These are phyloP conservation scores for Xerophyta viscosa DNA, from an alignment of 106 monocot species.

Conservation along the genomic window DNA sequence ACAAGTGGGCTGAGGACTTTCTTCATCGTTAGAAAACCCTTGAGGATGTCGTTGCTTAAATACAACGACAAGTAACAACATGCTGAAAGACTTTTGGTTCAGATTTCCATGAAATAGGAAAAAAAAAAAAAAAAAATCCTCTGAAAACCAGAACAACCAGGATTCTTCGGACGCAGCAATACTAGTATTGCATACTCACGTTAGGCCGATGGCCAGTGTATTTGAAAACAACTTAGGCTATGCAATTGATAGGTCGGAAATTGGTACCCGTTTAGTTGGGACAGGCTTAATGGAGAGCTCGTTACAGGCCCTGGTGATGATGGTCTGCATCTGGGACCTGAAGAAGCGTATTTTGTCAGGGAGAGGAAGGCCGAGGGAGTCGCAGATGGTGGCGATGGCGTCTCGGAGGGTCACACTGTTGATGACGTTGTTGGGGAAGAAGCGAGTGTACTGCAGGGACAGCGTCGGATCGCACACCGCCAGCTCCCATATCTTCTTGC, in stretches of 20 bases:
- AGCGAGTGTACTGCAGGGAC: slow-evolving; percentile 85
- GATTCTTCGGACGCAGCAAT: too few relatives aligned
- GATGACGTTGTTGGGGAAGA: slow-evolving; percentile 92
- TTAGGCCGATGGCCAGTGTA: slow-evolving; percentile 9
- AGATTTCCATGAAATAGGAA: too few relatives aligned
- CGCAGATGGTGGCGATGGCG: slow-evolving; percentile 51
- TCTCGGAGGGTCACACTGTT: slow-evolving; percentile 90
- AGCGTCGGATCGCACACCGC: slow-evolving; percentile 80
- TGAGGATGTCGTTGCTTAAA: too few relatives aligned
- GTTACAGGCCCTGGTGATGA: slow-evolving; percentile 79
- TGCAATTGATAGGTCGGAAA: not conserved
- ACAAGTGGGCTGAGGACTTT: too few relatives aligned
- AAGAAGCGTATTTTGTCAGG: slow-evolving; percentile 89
- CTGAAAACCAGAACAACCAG: too few relatives aligned
- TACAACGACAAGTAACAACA: too few relatives aligned
- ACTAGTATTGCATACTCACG: too few relatives aligned
- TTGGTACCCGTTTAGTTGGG: slow-evolving; percentile 72
- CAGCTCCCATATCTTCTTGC: slow-evolving; percentile 95
- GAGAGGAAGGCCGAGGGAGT: slow-evolving; percentile 47
- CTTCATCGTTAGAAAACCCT: too few relatives aligned
- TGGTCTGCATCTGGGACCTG: slow-evolving; percentile 99
- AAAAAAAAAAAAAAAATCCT: too few relatives aligned
- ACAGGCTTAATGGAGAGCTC: slow-evolving; percentile 80
- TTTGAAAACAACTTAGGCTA: too few relatives aligned
- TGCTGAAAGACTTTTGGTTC: too few relatives aligned